A percentile compares a stretch with the other conserved stretches of the same genome.
phyloP scores from a whole-genome alignment of 495 filamentous ascomycete genomes.

The Poronia punctata region DNA sequence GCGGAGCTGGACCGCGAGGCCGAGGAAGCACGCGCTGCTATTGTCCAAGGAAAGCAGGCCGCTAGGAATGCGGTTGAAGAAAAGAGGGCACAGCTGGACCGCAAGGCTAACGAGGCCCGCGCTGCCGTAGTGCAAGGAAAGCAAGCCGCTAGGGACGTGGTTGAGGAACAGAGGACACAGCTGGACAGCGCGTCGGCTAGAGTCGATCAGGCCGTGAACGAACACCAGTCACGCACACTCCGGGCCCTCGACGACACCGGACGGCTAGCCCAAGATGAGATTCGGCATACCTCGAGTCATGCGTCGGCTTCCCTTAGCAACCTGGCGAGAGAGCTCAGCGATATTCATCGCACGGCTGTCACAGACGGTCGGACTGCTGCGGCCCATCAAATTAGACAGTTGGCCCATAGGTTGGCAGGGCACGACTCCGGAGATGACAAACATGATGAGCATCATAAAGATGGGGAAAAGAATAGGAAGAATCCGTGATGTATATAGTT shows the following conservation, averaged over 20 bases:
- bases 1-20: conserved; percentile 12
- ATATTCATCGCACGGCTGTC: background rate
- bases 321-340: conserved; percentile 5
- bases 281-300: background rate
- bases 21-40: conserved; percentile 5
- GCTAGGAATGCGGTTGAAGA: background rate
- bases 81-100: background rate
- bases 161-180: background rate
- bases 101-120: background rate
- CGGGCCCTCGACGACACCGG: background rate
- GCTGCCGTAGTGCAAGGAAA: conserved; percentile 11
- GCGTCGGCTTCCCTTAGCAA: background rate
- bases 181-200: too few relatives aligned
- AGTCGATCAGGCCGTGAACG: conserved; percentile 1
- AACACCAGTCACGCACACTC: background rate
- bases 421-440: conserved; percentile 1
- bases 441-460: background rate
- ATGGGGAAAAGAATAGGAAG: background rate
- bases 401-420: conserved; percentile 2
- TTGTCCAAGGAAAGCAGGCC: conserved; percentile 9
- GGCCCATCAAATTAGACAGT: background rate
- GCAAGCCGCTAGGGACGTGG: background rate
- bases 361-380: conserved; percentile 1
- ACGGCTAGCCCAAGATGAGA: background rate
- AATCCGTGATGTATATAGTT: background rate